Base-by-base conservation (phyloP, 805 yeast genomes). In the Peterozyma xylosa region DNA sequence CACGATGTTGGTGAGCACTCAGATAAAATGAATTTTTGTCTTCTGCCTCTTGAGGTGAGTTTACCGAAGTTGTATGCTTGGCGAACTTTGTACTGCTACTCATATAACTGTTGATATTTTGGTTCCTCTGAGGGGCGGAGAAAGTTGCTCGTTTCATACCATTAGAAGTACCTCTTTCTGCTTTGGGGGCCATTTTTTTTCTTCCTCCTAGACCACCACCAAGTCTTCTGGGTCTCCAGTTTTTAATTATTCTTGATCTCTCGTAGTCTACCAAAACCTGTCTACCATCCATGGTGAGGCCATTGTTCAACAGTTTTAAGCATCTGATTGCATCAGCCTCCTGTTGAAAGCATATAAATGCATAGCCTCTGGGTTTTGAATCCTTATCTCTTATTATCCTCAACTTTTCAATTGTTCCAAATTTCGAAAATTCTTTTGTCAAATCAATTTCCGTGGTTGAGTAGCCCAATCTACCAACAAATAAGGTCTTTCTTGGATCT, bases 191-290 rank as follows among this genome's bases (percentile, higher is more conserved):
- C 15, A 39, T 11, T 17, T 21, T 21, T 21, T 21, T 21, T 33
- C 80, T 78, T 1, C 96, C 96, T 3, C 97, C 97, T n/a, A 86
- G 62, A 0, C 97, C 97, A 3, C 97, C 97, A 1, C 96, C 96
- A 2, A 91, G 66, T 46, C 91, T 59, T 52, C 84, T 58, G 0
- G 95, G 93, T 44, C 70, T 73, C 84, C 90, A 86, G 50, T 71
- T 74, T 44, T 82, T 73, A 13, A 75, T 73, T 1, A 78, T 60
- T 38, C 93, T 63, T 2, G 88, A 85, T 46, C 91, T 60, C 55
- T 84, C 93, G 39, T 77, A 72, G 54, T 86, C 95, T 1, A 82
- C 85, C n/a, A 83, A 61, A 7, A 81, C 70, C 4, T 70, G 64
- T 38, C 89, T 64, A 7, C 73, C 76, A 17, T 74, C 67, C 15